Base-by-base conservation (phyloP, 2,329 filamentous ascomycete species). In the Sporothrix phasma region DNA sequence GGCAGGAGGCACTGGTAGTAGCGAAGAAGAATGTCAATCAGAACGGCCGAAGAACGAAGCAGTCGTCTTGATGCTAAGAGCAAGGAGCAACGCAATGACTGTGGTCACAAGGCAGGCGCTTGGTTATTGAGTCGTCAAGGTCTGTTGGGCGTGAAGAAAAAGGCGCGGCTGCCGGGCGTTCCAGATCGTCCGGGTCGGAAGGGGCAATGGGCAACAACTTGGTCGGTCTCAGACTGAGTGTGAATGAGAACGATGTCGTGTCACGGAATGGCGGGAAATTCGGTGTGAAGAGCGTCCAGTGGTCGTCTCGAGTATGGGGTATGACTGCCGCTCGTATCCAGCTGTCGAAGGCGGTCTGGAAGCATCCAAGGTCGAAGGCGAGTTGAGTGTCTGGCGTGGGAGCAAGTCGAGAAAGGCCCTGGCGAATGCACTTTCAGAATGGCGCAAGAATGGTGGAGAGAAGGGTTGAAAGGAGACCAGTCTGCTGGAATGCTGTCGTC, bases 401-500 rank as follows among this genome's bases (percentile, higher is more conserved):
- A 26, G 34, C 31, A 58, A 58, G 19, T 41, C 31, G 41, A 58
- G 19, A 56, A 19, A 54, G 17, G 19, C 19, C n/a, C 37, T 26
- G 47, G 24, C 15, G 17, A n/a, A 45, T 17, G 56, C 22, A 24
- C 56, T 19, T 29, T 59, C 56, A 59, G 29, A 46, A 26, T 47
- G 49, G 37, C 49, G 37, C 29, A 24, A 19, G 47, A 45, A 59
- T 59, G 56, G 56, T 13, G 56, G 24, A 45, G 39, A 46, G 17
- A 31, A 41, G 34, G 15, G 22, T 19, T 5, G 26, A 22, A 2
- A 45, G 56, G 39, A 45, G 39, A 6, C 22, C 4, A 2, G 15
- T 43, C 10, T 24, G 17, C 39, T 59, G 56, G 56, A 59, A 59
- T 59, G 56, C 17, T 45, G 56, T 59, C 24, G 56, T 46, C 53